These are phyloP conservation scores for Phialophora verrucosa DNA, from an alignment of 2,329 filamentous ascomycete genomes.

Conservation along the genomic window DNA sequence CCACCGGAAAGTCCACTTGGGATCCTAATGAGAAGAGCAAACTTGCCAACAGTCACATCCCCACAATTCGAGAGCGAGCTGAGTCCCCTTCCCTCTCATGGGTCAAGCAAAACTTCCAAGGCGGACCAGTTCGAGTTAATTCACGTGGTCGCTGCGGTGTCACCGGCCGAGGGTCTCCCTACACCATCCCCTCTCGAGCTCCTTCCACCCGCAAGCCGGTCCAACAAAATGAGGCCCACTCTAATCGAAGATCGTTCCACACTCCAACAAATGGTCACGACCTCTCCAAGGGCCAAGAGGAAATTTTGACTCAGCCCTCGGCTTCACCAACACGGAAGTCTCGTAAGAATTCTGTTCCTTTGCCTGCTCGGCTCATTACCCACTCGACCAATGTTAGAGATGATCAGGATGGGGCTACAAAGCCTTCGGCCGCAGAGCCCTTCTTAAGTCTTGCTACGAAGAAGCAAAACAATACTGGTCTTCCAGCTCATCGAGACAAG, in stretches of 20 bases:
- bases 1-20: constrained; percentile 25
- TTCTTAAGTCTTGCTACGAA: neutral
- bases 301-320: neutral
- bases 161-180: constrained; percentile 35
- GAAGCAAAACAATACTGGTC: neutral
- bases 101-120: constrained; percentile 9
- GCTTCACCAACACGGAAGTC: constrained; percentile 1
- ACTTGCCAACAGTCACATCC: constrained; percentile 7
- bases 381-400: neutral
- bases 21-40: constrained; percentile 19
- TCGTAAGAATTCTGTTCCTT: constrained; percentile 31
- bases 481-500: neutral
- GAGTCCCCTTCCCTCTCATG: constrained; percentile 15
- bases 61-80: constrained; percentile 15
- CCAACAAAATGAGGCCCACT: neutral
- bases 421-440: neutral
- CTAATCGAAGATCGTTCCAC: neutral
- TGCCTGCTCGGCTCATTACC: constrained; percentile 18
- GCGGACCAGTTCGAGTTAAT: constrained; percentile 25
- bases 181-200: constrained; percentile 24
- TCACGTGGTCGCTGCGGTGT: constrained; percentile 31
- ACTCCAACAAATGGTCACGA: neutral
- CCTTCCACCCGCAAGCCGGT: constrained; percentile 3
- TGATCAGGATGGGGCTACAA: neutral
- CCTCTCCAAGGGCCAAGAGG: neutral